These are phyloP conservation scores for Cornus florida DNA, from an alignment of 148 eudicot species.

Conservation along the genomic window DNA sequence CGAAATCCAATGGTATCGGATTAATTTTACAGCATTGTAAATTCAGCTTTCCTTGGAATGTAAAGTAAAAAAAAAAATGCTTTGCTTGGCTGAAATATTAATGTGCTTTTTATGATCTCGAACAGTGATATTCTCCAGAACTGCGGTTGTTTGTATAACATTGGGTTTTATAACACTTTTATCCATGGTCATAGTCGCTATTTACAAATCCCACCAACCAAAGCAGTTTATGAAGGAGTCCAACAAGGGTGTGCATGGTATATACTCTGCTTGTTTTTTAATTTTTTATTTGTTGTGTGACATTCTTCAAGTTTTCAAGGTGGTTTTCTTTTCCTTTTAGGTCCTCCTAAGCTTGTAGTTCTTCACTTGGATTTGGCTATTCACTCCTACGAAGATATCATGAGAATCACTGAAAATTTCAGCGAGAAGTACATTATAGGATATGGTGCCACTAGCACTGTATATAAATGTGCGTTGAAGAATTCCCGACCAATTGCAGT, in stretches of 20 bases:
- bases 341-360: slow-evolving; percentile 59
- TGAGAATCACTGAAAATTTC: slow-evolving; percentile 68
- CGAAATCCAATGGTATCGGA: slow-evolving; percentile 44
- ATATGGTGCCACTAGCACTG: slow-evolving; percentile 71
- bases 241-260: slow-evolving; percentile 40
- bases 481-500: slow-evolving; percentile 74
- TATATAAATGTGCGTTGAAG: slow-evolving; percentile 63
- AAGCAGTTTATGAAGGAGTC: slow-evolving; percentile 27
- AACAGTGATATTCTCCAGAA: slow-evolving; percentile 52
- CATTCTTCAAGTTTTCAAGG: background rate
- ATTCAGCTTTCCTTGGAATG: background rate
- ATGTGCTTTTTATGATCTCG: background rate
- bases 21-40: background rate
- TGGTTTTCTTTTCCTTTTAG: slow-evolving; percentile 19
- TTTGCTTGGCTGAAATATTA: background rate
- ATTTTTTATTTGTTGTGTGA: background rate
- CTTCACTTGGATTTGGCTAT: slow-evolving; percentile 76
- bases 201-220: slow-evolving; percentile 50
- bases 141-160: slow-evolving; percentile 46
- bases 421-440: slow-evolving; percentile 69
- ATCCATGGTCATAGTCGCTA: slow-evolving; percentile 48
- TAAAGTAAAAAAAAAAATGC: no score
- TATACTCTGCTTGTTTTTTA: background rate
- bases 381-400: slow-evolving; percentile 64
- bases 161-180: slow-evolving; percentile 44